Conservation (phyloP, 306 rosid genomes). For the Fagus sylvatica region DNA sequence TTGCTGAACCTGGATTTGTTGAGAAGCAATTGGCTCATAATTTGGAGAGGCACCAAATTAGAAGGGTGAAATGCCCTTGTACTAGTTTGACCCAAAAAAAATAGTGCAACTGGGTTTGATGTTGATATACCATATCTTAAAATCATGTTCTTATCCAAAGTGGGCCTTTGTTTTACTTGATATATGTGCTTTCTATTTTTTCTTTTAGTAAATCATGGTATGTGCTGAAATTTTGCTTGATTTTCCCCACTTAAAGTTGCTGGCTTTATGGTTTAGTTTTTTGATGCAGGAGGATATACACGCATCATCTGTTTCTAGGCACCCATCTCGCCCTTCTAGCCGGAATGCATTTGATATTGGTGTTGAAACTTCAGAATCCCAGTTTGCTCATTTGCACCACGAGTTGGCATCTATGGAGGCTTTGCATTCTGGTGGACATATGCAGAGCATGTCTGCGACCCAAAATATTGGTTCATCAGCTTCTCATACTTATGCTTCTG, state of each 20-base stretch:
- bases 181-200: background rate
- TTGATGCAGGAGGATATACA: constrained; percentile 75
- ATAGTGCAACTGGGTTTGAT: background rate
- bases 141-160: background rate
- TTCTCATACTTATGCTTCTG: constrained; percentile 87
- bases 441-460: constrained; percentile 58
- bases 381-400: constrained; percentile 46
- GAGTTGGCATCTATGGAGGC: constrained; percentile 55
- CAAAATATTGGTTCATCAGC: constrained; percentile 57
- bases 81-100: background rate
- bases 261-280: constrained; percentile 8
- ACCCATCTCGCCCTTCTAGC: constrained; percentile 87
- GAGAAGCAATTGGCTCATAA: background rate
- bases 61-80: background rate
- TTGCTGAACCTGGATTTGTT: background rate
- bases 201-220: background rate
- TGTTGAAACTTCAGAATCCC: constrained; percentile 55
- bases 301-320: constrained; percentile 46
- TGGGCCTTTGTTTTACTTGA: background rate
- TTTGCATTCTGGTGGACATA: constrained; percentile 53
- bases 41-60: background rate
- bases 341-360: constrained; percentile 83
- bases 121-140: background rate
- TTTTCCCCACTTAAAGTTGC: background rate
- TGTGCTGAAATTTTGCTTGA: constrained; percentile 2